These are phyloP conservation scores for Cladosporium sp. DNA, from an alignment of 2,329 filamentous ascomycete genomes.

Conservation along the genomic window DNA sequence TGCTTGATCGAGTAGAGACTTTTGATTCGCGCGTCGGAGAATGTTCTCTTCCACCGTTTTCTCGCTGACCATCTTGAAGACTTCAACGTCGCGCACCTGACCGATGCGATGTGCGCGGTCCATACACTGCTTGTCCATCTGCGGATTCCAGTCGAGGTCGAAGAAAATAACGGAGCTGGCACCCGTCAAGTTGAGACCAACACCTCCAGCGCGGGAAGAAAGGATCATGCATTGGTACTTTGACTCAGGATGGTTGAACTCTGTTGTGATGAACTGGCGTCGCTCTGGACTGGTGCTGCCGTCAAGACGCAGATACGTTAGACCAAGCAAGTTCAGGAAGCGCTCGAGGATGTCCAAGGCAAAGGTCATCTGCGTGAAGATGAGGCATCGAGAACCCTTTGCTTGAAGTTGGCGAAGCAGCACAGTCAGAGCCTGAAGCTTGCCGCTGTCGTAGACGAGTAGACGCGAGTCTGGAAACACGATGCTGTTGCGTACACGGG, in stretches of 20 bases:
- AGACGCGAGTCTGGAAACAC: conserved; percentile 95
- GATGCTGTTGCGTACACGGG: conserved; percentile 87
- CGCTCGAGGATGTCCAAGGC: conserved; percentile 96
- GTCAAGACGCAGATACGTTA: conserved; percentile 93
- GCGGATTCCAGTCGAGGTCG: conserved; percentile 98
- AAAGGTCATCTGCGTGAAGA: conserved; percentile 99
- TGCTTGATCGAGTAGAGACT: conserved; percentile 95
- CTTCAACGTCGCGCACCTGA: conserved; percentile 95
- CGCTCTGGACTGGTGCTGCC: conserved; percentile 96
- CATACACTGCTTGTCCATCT: conserved; percentile 99
- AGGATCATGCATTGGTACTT: conserved; percentile 94
- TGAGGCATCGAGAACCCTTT: conserved; percentile 87
- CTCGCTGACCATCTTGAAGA: conserved; percentile 65
- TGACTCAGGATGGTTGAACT: conserved; percentile 84
- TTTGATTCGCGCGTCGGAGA: conserved; percentile 91
- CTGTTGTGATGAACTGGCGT: conserved; percentile 88
- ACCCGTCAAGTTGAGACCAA: conserved; percentile 94
- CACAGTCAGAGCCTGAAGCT: conserved; percentile 83
- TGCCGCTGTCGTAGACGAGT: conserved; percentile 97
- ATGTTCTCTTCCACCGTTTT: conserved; percentile 96
- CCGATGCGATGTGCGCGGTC: conserved; percentile 96
- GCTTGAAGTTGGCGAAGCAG: conserved; percentile 82
- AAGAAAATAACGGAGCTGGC: conserved; percentile 99
- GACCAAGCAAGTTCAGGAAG: conserved; percentile 95
- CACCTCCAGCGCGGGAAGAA: conserved; percentile 86